Conservation (phyloP, 371 early-diverging fungal genomes). For the Parasitella parasitica region DNA sequence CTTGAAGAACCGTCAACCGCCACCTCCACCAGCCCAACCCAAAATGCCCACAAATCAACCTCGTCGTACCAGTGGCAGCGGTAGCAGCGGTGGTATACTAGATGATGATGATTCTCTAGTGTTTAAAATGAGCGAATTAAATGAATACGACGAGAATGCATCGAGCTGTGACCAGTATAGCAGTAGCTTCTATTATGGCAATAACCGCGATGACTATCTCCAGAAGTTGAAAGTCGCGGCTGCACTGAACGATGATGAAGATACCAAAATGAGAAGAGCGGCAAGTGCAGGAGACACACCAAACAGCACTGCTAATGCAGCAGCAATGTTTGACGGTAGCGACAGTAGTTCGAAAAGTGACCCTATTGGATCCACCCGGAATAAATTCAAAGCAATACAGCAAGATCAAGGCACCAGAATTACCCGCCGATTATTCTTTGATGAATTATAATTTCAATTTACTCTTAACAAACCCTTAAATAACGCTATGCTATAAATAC, state of each 20-base stretch:
- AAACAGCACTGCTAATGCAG: neutral
- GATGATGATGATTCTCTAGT: slow-evolving; percentile 51
- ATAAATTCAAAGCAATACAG: neutral
- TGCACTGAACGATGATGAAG: neutral
- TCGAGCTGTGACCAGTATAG: neutral
- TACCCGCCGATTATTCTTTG: neutral
- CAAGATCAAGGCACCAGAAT: neutral
- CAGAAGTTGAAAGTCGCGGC: neutral
- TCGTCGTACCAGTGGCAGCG: neutral
- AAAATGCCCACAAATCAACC: neutral
- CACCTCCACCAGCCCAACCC: neutral
- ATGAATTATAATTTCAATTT: neutral
- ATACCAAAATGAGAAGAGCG: neutral
- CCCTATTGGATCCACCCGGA: neutral
- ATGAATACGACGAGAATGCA: neutral
- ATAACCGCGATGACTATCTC: neutral
- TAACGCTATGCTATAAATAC: neutral
- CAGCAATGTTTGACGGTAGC: neutral
- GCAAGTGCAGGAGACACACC: neutral
- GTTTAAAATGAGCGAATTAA: slow-evolving; percentile 51
- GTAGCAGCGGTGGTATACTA: neutral
- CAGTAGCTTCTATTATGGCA: neutral
- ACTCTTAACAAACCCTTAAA: neutral
- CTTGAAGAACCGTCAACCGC: slow-evolving; percentile 2
- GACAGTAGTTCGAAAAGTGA: neutral